Conservation (phyloP, 2,329 filamentous ascomycete species). For the Furcasterigmium furcatum region DNA sequence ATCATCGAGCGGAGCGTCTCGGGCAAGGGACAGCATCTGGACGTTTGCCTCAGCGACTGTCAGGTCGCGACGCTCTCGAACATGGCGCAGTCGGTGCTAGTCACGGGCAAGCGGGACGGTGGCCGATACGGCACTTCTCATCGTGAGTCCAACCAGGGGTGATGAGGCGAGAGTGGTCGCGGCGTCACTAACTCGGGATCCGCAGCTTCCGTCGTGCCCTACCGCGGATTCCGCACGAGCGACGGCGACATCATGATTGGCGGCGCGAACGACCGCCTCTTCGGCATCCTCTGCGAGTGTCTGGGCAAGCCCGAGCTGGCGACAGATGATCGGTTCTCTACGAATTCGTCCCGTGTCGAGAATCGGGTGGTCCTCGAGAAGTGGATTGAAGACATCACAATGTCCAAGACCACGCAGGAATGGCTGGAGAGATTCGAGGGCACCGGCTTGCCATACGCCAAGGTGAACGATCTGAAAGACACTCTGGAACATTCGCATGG, state of each 20-base stretch:
- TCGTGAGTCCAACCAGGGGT: too few relatives aligned
- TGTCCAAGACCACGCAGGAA: conserved; percentile 75
- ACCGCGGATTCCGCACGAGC: conserved; percentile 75
- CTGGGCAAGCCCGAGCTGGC: conserved; percentile 59
- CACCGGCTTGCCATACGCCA: conserved; percentile 85
- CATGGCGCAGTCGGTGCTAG: conserved; percentile 62
- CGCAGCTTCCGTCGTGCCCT: conserved; percentile 91
- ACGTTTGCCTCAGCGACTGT: conserved; percentile 64
- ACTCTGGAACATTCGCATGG: conserved; percentile 85
- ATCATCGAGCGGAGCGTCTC: conserved; percentile 53
- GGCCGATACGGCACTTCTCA: not conserved
- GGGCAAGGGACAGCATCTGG: conserved; percentile 62
- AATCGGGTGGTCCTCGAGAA: conserved; percentile 74
- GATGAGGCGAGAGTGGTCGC: too few relatives aligned
- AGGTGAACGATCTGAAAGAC: conserved; percentile 87
- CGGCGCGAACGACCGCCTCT: conserved; percentile 68
- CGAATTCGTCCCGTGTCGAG: conserved; percentile 61
- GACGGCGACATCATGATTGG: conserved; percentile 68
- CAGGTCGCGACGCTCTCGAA: conserved; percentile 68
- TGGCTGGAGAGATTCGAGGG: conserved; percentile 87
- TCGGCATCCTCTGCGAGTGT: conserved; percentile 59
- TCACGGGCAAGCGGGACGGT: conserved; percentile 58
- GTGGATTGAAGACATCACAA: conserved; percentile 73
- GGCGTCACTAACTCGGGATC: not conserved
- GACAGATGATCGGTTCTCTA: conserved; percentile 53